Percentiles rank a stretch among this genome's conserved stretches.
These are phyloP conservation scores for Penicillium sp. DNA, from an alignment of 2,329 filamentous ascomycete species.

Conservation along the genomic window DNA sequence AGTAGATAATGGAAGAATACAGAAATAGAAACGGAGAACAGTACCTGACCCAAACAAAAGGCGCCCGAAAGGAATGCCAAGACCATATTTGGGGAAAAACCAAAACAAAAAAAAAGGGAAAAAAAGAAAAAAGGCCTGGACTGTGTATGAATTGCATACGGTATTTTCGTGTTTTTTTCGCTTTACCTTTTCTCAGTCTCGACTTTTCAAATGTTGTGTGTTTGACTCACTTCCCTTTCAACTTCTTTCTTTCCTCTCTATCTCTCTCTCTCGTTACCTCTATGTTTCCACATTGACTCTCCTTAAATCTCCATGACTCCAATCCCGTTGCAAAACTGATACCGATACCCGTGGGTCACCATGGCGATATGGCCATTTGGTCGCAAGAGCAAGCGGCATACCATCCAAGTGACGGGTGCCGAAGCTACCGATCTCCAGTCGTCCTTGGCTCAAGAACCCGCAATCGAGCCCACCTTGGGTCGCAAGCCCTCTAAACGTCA, in stretches of 20 bases:
- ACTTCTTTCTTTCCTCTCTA: slow-evolving; percentile 12
- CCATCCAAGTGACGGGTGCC: slow-evolving; percentile 58
- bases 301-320: slow-evolving; percentile 29
- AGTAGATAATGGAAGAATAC: background rate
- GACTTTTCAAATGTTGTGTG: slow-evolving; percentile 3
- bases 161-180: background rate
- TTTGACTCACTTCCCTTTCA: slow-evolving; percentile 15
- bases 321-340: slow-evolving; percentile 20
- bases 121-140: background rate
- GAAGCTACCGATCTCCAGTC: slow-evolving; percentile 41
- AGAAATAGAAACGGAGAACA: background rate
- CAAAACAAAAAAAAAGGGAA: slow-evolving; percentile 8
- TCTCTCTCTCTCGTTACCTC: slow-evolving; percentile 1
- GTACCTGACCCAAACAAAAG: background rate
- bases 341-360: slow-evolving; percentile 26
- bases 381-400: slow-evolving; percentile 70
- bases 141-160: background rate
- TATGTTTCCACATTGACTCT: slow-evolving; percentile 10
- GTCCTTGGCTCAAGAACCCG: slow-evolving; percentile 35
- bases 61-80: slow-evolving; percentile 7
- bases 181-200: background rate
- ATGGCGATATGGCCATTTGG: slow-evolving; percentile 88
- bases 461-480: slow-evolving; percentile 27
- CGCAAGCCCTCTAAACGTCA: slow-evolving; percentile 39
- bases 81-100: slow-evolving; percentile 17